These are phyloP conservation scores for Sphaerobolus stellatus DNA, from an alignment of 1,284 basidiomycete genomes.

Conservation along the genomic window DNA sequence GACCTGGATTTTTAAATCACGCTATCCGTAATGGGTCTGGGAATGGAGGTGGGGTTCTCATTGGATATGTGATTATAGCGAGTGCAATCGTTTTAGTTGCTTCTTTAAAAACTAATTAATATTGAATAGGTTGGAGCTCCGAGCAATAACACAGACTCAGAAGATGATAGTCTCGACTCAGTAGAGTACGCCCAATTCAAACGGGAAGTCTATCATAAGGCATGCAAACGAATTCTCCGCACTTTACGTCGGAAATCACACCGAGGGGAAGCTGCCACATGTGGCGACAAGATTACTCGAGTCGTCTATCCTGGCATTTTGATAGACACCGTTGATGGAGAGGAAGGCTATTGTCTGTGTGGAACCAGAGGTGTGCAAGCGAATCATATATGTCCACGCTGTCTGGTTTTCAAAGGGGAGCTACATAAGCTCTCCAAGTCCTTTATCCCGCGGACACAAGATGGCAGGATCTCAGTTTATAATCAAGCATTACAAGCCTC, in stretches of 20 bases:
- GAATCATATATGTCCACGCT: slow-evolving; percentile 28
- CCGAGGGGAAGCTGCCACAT: slow-evolving; percentile 23
- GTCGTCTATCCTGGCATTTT: slow-evolving; percentile 28
- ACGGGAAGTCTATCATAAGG: slow-evolving; percentile 27
- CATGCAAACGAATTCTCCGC: slow-evolving; percentile 21
- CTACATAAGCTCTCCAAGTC: slow-evolving; percentile 16
- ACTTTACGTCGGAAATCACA: slow-evolving; percentile 20
- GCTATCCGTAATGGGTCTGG: slow-evolving; percentile 32
- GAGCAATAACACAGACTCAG: slow-evolving; percentile 15
- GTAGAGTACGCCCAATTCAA: slow-evolving; percentile 27
- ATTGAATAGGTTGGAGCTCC: slow-evolving; percentile 23
- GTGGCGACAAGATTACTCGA: slow-evolving; percentile 21
- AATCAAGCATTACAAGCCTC: slow-evolving; percentile 11
- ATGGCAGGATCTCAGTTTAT: background rate
- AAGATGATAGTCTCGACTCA: no score
- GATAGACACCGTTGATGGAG: slow-evolving; percentile 30
- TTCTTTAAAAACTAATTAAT: slow-evolving; percentile 1
- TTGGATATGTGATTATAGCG: slow-evolving; percentile 28
- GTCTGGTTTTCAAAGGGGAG: slow-evolving; percentile 24
- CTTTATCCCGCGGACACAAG: slow-evolving; percentile 20
- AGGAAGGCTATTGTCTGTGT: slow-evolving; percentile 27
- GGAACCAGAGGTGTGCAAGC: slow-evolving; percentile 22
- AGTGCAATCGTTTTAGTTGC: slow-evolving; percentile 13
- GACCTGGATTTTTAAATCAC: slow-evolving; percentile 23
- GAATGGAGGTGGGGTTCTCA: slow-evolving; percentile 30